These are phyloP conservation scores for Astrothelium subdiscretum DNA, from an alignment of 495 filamentous ascomycete genomes.

Conservation along the genomic window DNA sequence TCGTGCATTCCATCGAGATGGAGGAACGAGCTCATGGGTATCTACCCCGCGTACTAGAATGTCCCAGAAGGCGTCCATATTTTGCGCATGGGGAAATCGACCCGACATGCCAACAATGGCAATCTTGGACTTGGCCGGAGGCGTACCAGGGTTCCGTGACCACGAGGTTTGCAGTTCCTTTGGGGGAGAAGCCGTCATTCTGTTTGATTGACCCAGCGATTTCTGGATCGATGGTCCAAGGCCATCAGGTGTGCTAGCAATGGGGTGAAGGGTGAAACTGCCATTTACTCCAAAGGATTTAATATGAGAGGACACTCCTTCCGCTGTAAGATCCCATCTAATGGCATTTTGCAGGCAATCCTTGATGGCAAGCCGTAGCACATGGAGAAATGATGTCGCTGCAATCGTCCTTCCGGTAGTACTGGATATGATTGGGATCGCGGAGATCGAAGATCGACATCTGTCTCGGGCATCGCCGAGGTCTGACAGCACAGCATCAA, in stretches of 20 bases:
- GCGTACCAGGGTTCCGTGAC: too few species aligned
- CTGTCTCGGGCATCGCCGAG: not conserved
- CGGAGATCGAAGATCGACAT: slow-evolving; percentile 1
- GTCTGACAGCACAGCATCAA: slow-evolving; percentile 10
- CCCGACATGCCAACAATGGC: slow-evolving; percentile 24
- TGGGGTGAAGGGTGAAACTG: not conserved
- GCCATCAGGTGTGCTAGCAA: slow-evolving; percentile 2
- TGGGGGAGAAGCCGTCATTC: not conserved
- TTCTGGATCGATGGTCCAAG: not conserved
- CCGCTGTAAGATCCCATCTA: slow-evolving; percentile 2
- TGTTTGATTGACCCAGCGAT: not conserved
- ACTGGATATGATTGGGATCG: slow-evolving; percentile 10
- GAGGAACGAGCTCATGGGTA: slow-evolving; percentile 10
- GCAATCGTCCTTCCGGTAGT: not conserved
- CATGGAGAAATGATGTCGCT: not conserved
- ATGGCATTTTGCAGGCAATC: slow-evolving; percentile 3
- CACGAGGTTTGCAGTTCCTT: too few species aligned
- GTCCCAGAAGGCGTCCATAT: slow-evolving; percentile 16
- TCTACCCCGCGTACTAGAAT: slow-evolving; percentile 13
- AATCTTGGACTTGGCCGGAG: slow-evolving; percentile 16
- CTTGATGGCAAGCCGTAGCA: not conserved
- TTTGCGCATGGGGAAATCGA: slow-evolving; percentile 17
- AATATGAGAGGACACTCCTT: not conserved
- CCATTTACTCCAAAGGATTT: not conserved
- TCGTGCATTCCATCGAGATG: slow-evolving; percentile 17